These are phyloP conservation scores for Plenodomus tracheiphilus DNA, from an alignment of 2,329 filamentous ascomycete genomes.

Conservation along the genomic window DNA sequence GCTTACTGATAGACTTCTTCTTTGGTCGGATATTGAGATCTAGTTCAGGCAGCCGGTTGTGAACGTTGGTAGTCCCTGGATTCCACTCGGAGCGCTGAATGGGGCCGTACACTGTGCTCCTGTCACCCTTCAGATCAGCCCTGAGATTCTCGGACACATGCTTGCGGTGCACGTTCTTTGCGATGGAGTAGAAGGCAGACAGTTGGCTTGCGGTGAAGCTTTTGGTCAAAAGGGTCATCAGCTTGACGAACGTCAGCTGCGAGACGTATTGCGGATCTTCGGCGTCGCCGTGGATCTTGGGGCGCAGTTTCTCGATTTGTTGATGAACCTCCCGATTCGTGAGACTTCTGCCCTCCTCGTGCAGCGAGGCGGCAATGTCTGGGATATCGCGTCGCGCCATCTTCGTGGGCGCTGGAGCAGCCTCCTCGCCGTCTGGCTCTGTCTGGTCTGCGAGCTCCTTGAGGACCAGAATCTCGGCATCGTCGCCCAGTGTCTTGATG, in stretches of 20 bases:
- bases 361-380: conserved; percentile 32
- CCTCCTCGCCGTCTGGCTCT: conserved; percentile 7
- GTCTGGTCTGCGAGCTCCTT: conserved; percentile 24
- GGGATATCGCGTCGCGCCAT: conserved; percentile 10
- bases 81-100: conserved; percentile 36
- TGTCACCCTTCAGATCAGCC: conserved; percentile 17
- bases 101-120: conserved; percentile 16
- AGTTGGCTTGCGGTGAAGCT: conserved; percentile 38
- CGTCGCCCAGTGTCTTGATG: conserved; percentile 37
- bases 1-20: conserved; percentile 28
- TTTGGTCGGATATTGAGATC: conserved; percentile 12
- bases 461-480: conserved; percentile 42
- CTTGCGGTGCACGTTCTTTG: conserved; percentile 24
- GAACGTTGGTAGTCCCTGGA: conserved; percentile 32
- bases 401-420: conserved; percentile 3
- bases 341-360: conserved; percentile 23
- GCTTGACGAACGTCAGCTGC: conserved; percentile 28
- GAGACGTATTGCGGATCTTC: conserved; percentile 36
- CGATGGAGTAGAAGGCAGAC: conserved; percentile 34
- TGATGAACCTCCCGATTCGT: conserved; percentile 35
- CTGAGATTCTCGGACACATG: conserved; percentile 20
- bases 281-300: conserved; percentile 15
- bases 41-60: conserved; percentile 28
- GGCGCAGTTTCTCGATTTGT: conserved; percentile 38
- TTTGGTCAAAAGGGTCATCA: conserved; percentile 24